A percentile compares a stretch with the other conserved stretches of the same genome.
These are phyloP conservation scores for Malus hybrid DNA, from an alignment of 331 rosid genomes.

Conservation along the genomic window DNA sequence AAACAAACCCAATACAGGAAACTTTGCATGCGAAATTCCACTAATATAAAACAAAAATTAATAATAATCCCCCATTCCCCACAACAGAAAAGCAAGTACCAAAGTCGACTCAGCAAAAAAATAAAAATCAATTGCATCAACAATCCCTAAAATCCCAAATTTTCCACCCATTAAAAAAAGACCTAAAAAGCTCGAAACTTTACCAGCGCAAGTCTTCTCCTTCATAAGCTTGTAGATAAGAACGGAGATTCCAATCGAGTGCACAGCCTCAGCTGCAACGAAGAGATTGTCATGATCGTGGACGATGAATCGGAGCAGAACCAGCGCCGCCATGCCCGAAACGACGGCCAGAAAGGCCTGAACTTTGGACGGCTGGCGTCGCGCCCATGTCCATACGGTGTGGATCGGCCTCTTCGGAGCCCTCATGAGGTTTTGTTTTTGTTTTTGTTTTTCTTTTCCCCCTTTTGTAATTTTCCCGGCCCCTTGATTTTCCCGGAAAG, in stretches of 20 bases:
- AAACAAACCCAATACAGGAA: background rate
- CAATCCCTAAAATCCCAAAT: background rate
- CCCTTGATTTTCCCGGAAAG: slow-evolving; percentile 19
- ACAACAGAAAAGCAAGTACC: background rate
- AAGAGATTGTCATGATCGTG: slow-evolving; percentile 91
- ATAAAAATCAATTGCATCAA: background rate
- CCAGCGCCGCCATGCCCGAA: slow-evolving; percentile 76
- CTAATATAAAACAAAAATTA: background rate
- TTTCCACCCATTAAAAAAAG: background rate
- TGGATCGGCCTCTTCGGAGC: slow-evolving; percentile 48
- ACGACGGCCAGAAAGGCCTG: slow-evolving; percentile 83
- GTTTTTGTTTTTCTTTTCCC: background rate
- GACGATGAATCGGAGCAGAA: slow-evolving; percentile 64
- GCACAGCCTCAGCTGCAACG: slow-evolving; percentile 89
- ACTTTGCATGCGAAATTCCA: background rate
- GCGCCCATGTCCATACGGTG: slow-evolving; percentile 54
- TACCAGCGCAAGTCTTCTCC: slow-evolving; percentile 90
- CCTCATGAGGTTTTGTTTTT: slow-evolving; percentile 28
- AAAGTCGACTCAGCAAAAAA: background rate
- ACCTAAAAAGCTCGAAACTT: background rate
- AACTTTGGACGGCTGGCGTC: slow-evolving; percentile 83
- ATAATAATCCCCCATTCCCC: background rate
- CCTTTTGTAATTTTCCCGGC: slow-evolving; percentile 2
- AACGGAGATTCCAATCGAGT: slow-evolving; percentile 77
- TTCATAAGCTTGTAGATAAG: slow-evolving; percentile 86